These are phyloP conservation scores for Fusarium anguioides DNA, from an alignment of 2,329 filamentous ascomycete species.

Conservation along the genomic window DNA sequence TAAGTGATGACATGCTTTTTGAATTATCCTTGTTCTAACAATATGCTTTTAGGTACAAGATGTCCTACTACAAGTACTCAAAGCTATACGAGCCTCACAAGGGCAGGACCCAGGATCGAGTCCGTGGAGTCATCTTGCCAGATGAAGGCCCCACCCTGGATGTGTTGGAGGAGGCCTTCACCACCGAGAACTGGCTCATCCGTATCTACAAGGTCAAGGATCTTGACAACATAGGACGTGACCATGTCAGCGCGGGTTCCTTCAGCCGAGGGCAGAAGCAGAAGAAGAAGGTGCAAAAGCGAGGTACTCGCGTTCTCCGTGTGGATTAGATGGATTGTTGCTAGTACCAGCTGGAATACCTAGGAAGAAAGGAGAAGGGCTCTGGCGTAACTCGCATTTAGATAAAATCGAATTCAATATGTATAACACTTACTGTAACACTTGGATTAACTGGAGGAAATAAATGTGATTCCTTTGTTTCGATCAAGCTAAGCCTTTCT, in stretches of 20 bases:
- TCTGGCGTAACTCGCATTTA: conserved; percentile 43
- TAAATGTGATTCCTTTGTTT: conserved; percentile 22
- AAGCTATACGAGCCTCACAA: conserved; percentile 87
- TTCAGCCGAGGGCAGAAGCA: conserved; percentile 87
- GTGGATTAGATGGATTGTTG: conserved; percentile 67
- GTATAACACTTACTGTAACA: conserved; percentile 55
- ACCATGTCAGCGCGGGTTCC: conserved; percentile 75
- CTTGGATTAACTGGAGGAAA: conserved; percentile 18
- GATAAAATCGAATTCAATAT: conserved; percentile 52
- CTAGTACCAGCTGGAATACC: conserved; percentile 17
- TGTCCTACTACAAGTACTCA: conserved; percentile 99
- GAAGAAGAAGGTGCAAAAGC: conserved; percentile 80
- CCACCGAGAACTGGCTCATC: conserved; percentile 99
- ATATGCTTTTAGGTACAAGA: conserved; percentile 84
- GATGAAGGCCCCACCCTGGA: conserved; percentile 85
- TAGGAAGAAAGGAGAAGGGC: conserved; percentile 35
- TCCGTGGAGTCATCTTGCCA: conserved; percentile 84
- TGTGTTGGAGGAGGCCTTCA: conserved; percentile 95
- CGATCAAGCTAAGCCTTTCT: background rate
- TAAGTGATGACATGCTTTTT: conserved; percentile 61
- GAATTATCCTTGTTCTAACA: conserved; percentile 18
- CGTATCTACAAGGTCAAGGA: conserved; percentile 99
- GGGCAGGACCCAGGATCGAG: conserved; percentile 92
- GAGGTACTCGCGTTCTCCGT: conserved; percentile 76
- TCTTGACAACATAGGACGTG: conserved; percentile 92